A percentile compares a stretch with the other conserved stretches of the same genome.
Conservation (phyloP, 1,139 yeast species). For the Hansenula sp. region DNA sequence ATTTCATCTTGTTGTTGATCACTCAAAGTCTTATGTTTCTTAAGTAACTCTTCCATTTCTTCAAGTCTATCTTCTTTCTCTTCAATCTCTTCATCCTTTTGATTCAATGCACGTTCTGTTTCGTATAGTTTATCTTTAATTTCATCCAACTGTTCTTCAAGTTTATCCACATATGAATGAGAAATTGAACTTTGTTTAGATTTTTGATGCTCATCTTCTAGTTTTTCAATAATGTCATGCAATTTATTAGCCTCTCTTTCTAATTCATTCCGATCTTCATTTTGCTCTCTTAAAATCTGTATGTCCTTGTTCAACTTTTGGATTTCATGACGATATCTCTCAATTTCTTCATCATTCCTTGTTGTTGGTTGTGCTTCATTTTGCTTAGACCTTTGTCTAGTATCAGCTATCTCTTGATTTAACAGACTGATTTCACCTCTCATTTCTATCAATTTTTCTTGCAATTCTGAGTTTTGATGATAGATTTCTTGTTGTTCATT, state of each 20-base stretch:
- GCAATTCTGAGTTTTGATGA: conserved; percentile 23
- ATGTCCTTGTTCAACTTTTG: conserved; percentile 6
- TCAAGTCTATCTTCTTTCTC: conserved; percentile 18
- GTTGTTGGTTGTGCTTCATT: conserved; percentile 10
- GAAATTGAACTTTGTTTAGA: background rate
- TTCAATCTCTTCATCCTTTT: conserved; percentile 19
- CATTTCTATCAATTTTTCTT: conserved; percentile 21
- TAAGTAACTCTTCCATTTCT: conserved; percentile 6
- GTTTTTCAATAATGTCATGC: background rate
- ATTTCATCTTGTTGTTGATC: conserved; percentile 10
- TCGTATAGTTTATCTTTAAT: conserved; percentile 11
- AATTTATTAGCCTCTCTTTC: background rate
- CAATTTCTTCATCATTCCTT: conserved; percentile 13
- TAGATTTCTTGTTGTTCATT: conserved; percentile 23
- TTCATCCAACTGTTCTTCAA: conserved; percentile 13
- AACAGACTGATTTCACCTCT: conserved; percentile 17
- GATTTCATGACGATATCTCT: conserved; percentile 8
- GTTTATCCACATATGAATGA: conserved; percentile 1
- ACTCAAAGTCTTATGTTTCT: background rate
- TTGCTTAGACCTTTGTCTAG: conserved; percentile 2
- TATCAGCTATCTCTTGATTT: conserved; percentile 13
- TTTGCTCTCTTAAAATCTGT: background rate
- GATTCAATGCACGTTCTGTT: conserved; percentile 14
- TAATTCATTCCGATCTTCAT: background rate
- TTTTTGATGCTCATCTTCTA: background rate